These are phyloP conservation scores for Termitomyces sp. DNA, from an alignment of 768 basidiomycete species.

Conservation along the genomic window DNA sequence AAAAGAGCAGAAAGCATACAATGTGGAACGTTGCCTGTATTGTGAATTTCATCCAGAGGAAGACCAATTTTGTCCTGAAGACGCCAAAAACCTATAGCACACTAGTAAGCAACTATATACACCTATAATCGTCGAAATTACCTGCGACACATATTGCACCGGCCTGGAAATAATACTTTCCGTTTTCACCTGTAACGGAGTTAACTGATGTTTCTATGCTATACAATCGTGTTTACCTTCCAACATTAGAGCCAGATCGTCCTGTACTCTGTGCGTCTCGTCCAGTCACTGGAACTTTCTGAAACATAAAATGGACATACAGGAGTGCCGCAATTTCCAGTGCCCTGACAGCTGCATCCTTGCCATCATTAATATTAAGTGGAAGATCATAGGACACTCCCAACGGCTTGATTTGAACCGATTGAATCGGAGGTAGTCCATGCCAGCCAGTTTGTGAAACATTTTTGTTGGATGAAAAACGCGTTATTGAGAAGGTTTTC, in stretches of 20 bases:
- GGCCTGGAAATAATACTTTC: slow-evolving; percentile 72
- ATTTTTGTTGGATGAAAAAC: slow-evolving; percentile 30
- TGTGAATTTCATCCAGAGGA: slow-evolving; percentile 70
- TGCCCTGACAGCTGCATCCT: slow-evolving; percentile 45
- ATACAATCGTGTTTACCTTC: slow-evolving; percentile 40
- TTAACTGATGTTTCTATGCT: slow-evolving; percentile 6
- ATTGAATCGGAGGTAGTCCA: slow-evolving; percentile 48
- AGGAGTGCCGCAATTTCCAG: slow-evolving; percentile 61
- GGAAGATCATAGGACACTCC: slow-evolving; percentile 52
- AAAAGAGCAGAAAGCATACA: slow-evolving; percentile 41
- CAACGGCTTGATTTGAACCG: slow-evolving; percentile 50
- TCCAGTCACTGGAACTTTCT: neutral
- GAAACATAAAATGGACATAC: slow-evolving; percentile 37
- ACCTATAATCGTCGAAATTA: slow-evolving; percentile 22
- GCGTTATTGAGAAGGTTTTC: slow-evolving; percentile 47
- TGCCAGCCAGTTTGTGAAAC: slow-evolving; percentile 37
- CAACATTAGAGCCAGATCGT: slow-evolving; percentile 59
- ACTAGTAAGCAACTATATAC: neutral
- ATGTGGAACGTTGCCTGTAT: slow-evolving; percentile 67
- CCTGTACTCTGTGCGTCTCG: slow-evolving; percentile 42
- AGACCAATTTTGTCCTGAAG: slow-evolving; percentile 75
- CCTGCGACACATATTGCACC: slow-evolving; percentile 69
- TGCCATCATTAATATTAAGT: slow-evolving; percentile 30
- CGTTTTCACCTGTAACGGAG: slow-evolving; percentile 50
- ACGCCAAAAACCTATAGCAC: slow-evolving; percentile 67